These are phyloP conservation scores for Eucalyptus curtisii DNA, from an alignment of 345 rosid genomes.

Conservation along the genomic window DNA sequence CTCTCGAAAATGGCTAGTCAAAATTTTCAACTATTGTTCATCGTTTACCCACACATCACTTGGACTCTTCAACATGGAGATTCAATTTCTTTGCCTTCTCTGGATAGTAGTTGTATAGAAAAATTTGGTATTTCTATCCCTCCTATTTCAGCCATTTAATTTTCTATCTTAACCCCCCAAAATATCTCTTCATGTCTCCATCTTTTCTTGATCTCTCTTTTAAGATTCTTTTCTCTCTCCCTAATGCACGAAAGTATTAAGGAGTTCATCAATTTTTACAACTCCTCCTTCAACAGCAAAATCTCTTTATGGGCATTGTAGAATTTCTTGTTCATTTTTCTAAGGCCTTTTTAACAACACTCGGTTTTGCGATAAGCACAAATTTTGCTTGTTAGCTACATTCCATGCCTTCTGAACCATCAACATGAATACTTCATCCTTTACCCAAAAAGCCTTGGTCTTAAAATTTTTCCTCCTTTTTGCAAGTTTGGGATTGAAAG, in stretches of 20 bases:
- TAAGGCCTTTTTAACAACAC: neutral
- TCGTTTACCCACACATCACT: neutral
- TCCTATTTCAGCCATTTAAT: neutral
- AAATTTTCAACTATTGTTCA: neutral
- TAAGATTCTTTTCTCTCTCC: neutral
- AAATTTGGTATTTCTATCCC: neutral
- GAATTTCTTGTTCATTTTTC: neutral
- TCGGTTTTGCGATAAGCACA: fast-evolving
- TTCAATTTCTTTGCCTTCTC: neutral
- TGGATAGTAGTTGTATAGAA: neutral
- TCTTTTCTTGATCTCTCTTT: neutral
- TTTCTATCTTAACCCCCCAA: neutral
- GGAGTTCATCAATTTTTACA: neutral
- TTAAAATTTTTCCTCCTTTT: neutral
- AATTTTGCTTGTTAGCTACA: neutral
- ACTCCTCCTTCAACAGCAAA: neutral
- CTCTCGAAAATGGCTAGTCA: neutral
- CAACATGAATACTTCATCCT: neutral
- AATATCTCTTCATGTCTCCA: neutral
- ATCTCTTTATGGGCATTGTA: neutral
- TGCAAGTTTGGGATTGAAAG: fast-evolving
- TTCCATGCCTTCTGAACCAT: neutral
- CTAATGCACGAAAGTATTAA: neutral
- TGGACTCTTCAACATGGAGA: neutral
- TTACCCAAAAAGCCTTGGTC: neutral